A percentile compares a stretch with the other conserved stretches of the same genome.
Conservation (phyloP, 176 grass and related monocot species). For the Secale cereale region DNA sequence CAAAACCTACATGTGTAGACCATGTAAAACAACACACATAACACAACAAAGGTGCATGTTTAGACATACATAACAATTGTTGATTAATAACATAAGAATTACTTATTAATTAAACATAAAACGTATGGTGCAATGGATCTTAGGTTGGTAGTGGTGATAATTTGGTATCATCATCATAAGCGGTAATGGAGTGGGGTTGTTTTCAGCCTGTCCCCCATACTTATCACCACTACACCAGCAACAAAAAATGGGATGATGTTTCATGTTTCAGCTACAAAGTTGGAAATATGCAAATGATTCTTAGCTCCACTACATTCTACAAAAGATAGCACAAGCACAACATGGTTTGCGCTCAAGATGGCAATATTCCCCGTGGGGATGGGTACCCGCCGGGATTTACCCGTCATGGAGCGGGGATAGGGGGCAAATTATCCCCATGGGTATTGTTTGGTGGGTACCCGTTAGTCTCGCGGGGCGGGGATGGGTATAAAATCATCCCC, state of each 20-base stretch:
- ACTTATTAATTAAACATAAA: background rate
- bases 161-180: too few species aligned
- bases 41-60: background rate
- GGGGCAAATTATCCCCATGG: too few species aligned
- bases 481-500: too few species aligned
- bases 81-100: background rate
- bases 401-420: too few species aligned
- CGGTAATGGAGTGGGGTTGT: background rate
- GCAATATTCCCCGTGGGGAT: too few species aligned
- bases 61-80: background rate
- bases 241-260: background rate
- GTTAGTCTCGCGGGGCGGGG: too few species aligned
- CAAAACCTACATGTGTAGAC: background rate
- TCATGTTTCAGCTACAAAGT: background rate
- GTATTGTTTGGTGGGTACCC: too few species aligned
- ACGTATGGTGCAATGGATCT: background rate
- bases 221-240: background rate
- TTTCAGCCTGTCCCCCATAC: background rate
- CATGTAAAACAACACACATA: background rate
- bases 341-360: background rate
- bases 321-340: conserved; percentile 6
- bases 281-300: conserved; percentile 14
- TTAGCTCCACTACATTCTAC: conserved; percentile 22
- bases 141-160: background rate
- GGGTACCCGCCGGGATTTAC: too few species aligned